Evolutionary conservation across 164 flowering plant species (phyloP), one percentile per base, ranked within the genome.

Genomic region (Aristolochia californica): DNA sequence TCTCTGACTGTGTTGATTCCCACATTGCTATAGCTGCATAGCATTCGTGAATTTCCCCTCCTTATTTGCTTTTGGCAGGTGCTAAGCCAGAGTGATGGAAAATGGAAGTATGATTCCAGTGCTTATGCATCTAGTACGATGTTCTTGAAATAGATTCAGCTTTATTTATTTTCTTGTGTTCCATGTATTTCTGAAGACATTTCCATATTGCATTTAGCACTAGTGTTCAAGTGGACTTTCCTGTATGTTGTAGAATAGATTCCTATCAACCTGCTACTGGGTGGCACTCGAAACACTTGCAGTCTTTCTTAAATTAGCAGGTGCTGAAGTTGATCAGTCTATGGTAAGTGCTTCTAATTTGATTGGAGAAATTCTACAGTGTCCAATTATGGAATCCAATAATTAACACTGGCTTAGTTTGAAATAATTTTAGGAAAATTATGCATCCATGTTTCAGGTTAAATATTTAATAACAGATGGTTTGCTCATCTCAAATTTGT

Each of bases 41-140:
- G n/a, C n/a, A n/a, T n/a, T 13, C 27, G 5, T 23, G 27, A 9
- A n/a, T n/a, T 13, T 26, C 1, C 23, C 9, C 23, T 50, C 22
- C 26, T 26, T 15, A 52, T 58, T n/a, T 43, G n/a, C 30, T 38
- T 27, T 50, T 75, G 49, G 54, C 81, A 90, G 97, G 79, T 91
- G 57, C 75, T 90, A 51, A 85, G 97, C 75, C 97, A 89, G 68
- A 90, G 95, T 78, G 99, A 87, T 80, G 99, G 99, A 66, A 79
- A 82, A 66, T 94, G 97, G 99, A 94, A 95, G 56, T 76, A 73
- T 49, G 78, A 81, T 70, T 83, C 85, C 61, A 79, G 70, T 65
- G 80, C 82, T 48, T 78, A 69, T 75, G 95, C 95, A 69, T 87
- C 99, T 66, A 97, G 98, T 87, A 81, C 1, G 28, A 48, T 51